Evolutionary conservation across 805 yeast species (phyloP).

Genomic region (Myxozyma udenii): DNA sequence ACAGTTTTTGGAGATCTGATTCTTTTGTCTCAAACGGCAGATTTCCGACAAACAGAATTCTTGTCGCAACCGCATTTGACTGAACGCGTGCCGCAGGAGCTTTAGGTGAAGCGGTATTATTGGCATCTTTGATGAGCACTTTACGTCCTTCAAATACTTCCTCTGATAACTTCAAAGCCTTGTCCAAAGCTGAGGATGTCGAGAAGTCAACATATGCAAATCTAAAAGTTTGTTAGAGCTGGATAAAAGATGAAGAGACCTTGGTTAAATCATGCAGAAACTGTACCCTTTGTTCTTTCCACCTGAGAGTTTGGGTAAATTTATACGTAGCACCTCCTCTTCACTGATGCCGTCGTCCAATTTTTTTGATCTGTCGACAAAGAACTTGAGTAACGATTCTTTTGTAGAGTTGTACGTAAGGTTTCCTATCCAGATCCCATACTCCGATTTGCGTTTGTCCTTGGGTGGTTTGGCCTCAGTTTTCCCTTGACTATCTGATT

Average conservation of each 20-base stretch:
- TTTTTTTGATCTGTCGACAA: constrained; percentile 53
- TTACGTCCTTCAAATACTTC: constrained; percentile 76
- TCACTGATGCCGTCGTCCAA: constrained; percentile 43
- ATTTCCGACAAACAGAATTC: constrained; percentile 89
- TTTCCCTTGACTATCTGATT: constrained; percentile 1
- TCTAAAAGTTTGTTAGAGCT: constrained; percentile 51
- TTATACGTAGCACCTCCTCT: constrained; percentile 66
- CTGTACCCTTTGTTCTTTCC: constrained; percentile 47
- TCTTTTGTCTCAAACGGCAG: constrained; percentile 87
- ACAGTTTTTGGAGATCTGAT: constrained; percentile 71
- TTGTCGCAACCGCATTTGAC: constrained; percentile 68
- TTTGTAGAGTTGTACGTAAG: constrained; percentile 76
- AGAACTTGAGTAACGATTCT: constrained; percentile 66
- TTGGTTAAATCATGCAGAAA: background rate
- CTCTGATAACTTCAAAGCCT: constrained; percentile 70
- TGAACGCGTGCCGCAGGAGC: constrained; percentile 44
- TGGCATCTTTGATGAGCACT: constrained; percentile 73
- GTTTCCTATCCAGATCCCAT: constrained; percentile 94
- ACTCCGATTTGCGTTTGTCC: constrained; percentile 44
- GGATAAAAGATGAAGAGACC: background rate
- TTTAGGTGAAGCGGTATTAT: constrained; percentile 31
- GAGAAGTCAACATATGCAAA: constrained; percentile 87
- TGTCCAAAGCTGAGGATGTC: constrained; percentile 54
- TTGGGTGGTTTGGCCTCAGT: constrained; percentile 6
- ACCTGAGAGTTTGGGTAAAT: constrained; percentile 68